Evolutionary conservation across 176 grass and related monocot genomes (phyloP).

Genomic region (Triticum monococcum): DNA sequence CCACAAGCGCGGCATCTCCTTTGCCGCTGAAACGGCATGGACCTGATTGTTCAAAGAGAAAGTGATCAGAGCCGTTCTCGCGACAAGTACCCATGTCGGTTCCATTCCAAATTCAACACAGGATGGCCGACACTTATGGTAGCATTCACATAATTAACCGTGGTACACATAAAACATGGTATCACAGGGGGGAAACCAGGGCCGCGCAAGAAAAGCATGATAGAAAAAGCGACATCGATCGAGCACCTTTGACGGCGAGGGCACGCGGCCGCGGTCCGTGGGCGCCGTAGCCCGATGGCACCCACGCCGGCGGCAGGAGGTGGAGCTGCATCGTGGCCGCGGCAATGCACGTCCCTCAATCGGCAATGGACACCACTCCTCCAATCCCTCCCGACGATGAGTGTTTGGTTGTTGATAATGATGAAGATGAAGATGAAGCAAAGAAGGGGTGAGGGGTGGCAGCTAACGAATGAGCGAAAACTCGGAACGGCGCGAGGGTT

Average conservation of each 20-base stretch:
- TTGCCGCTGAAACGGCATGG: conserved; percentile 18
- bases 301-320: background rate
- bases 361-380: background rate
- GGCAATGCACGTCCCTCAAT: background rate
- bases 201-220: background rate
- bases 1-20: background rate
- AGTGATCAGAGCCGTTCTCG: background rate
- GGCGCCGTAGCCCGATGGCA: background rate
- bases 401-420: background rate
- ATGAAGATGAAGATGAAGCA: background rate
- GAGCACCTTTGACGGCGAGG: background rate
- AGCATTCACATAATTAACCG: too few species aligned
- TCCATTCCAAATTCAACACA: background rate
- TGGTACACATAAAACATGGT: background rate
- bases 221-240: background rate
- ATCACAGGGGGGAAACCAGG: background rate
- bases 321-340: background rate
- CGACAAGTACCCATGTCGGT: background rate
- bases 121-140: background rate
- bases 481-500: too few species aligned
- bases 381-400: background rate
- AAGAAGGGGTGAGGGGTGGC: background rate
- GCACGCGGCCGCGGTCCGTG: background rate
- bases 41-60: conserved; percentile 4
- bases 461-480: background rate